phyloP scores from a whole-genome alignment of 2,329 filamentous ascomycete genomes.

The Diplocarpon mali region DNA sequence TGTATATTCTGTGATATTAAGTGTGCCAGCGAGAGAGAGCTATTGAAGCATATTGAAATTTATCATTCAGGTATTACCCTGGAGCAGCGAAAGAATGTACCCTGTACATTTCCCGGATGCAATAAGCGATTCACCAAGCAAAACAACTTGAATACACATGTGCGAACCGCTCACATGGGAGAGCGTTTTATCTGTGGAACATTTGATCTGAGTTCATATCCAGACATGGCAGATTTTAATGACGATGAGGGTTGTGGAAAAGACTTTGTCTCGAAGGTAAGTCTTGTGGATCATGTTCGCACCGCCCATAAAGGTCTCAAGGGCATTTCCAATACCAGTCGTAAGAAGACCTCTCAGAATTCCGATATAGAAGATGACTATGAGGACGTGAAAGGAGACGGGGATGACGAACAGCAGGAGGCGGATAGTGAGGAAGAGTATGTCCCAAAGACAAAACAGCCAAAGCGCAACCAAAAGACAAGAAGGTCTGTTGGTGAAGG shows the following conservation, averaged over 20 bases:
- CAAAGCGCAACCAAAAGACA: constrained; percentile 7
- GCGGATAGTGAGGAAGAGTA: constrained; percentile 1
- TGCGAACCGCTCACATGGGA: constrained; percentile 67
- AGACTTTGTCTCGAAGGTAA: constrained; percentile 64
- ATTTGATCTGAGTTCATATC: constrained; percentile 45
- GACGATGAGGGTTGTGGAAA: constrained; percentile 60
- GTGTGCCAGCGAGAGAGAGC: constrained; percentile 53
- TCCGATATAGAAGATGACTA: constrained; percentile 6
- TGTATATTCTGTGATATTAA: constrained; percentile 65
- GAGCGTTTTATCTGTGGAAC: constrained; percentile 70
- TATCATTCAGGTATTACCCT: constrained; percentile 55
- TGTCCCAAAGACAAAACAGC: constrained; percentile 2
- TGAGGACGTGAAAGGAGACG: constrained; percentile 2
- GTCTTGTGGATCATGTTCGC: constrained; percentile 74
- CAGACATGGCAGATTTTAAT: constrained; percentile 53
- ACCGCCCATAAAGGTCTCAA: constrained; percentile 64
- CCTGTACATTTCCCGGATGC: constrained; percentile 59
- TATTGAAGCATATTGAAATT: constrained; percentile 69
- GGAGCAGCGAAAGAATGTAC: constrained; percentile 52
- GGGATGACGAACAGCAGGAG: constrained; percentile 1
- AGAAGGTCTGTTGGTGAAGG: constrained; percentile 30
- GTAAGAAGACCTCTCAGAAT: constrained; percentile 26
- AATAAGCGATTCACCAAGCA: constrained; percentile 68
- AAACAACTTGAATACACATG: constrained; percentile 73
- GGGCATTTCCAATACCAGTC: constrained; percentile 29